Base-by-base conservation (phyloP, 257 asterid species). In the Gentiana dahurica region DNA sequence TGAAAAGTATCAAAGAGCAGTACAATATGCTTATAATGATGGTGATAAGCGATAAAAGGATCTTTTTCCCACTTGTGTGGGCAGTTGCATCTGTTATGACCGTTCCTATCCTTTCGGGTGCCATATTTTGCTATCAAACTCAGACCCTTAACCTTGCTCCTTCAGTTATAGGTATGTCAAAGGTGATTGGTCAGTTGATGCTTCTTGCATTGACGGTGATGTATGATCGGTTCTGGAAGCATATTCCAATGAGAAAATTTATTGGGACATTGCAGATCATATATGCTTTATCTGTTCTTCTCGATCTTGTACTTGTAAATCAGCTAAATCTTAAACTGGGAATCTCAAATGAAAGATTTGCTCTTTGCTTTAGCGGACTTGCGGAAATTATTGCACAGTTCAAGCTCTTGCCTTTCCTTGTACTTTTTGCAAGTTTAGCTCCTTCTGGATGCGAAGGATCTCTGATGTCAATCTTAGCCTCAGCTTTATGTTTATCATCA, bases 401-500 rank as follows among this genome's bases (percentile, higher is more conserved):
- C 60, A 90, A 84, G 89, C 84, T 84, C 49, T 60, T 90, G 73
- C 97, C 96, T 0, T 90, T 90, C 62, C 54, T 68, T 36, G 87
- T 90, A 66, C 70, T 80, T 34, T 77, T 86, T 57, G 95, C 95
- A n/a, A 80, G 78, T 49, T 64, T 82, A 66, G 89, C 97, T 54
- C 95, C 95, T 9, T 62, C 71, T 0, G 97, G 97, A 1, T 80
- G 86, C 61, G 95, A 84, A 72, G 97, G 91, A 41, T 86, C 96
- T 32, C 60, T 90, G 60, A 69, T 84, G 85, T 80, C 97, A 0
- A 81, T 84, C 54, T 66, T 84, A 32, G 93, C 91, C 3, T 90
- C 94, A 11, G 80, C 77, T 0, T 58, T 80, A 77, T 90, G 97
- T 54, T 45, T 90, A 8, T 82, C 95, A 0, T 84, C 95, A 6